Evolutionary conservation across 73 alveolate species (phyloP).

Genomic region (Paramecium pentaurelia): DNA sequence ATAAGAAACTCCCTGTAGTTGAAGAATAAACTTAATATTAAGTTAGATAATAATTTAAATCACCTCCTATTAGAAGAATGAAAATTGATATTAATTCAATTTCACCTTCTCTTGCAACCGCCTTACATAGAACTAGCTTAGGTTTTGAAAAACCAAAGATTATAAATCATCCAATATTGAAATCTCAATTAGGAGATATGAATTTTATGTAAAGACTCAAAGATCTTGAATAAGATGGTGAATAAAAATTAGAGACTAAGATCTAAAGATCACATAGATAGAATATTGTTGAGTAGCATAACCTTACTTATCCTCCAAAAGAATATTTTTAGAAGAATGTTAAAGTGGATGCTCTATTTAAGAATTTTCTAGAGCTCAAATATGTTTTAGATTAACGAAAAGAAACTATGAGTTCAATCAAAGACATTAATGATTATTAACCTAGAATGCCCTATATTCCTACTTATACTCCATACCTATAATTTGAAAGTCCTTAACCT

Average conservation of each 20-base stretch:
- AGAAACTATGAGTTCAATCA: not conserved
- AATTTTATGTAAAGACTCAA: not conserved
- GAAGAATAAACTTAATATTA: not conserved
- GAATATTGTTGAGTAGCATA: not conserved
- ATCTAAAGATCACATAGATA: not conserved
- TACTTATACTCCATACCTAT: not conserved
- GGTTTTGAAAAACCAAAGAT: constrained; percentile 3
- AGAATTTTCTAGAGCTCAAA: not conserved
- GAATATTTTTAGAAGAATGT: constrained; percentile 11
- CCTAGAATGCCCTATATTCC: not conserved
- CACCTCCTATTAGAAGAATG: constrained; percentile 15
- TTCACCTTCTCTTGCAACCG: constrained; percentile 25
- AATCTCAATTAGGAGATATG: not conserved
- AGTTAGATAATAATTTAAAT: not conserved
- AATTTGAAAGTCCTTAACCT: not conserved
- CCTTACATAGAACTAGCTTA: not conserved
- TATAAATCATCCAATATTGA: not conserved
- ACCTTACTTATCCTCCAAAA: not conserved
- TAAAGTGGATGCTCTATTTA: not conserved
- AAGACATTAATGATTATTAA: not conserved
- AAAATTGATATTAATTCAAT: not conserved
- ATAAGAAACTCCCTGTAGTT: not conserved
- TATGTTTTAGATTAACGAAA: not conserved
- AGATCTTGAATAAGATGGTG: not conserved
- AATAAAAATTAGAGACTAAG: not conserved